These are phyloP conservation scores for Rhododendron simsii DNA, from an alignment of 148 eudicot species.

Conservation along the genomic window DNA sequence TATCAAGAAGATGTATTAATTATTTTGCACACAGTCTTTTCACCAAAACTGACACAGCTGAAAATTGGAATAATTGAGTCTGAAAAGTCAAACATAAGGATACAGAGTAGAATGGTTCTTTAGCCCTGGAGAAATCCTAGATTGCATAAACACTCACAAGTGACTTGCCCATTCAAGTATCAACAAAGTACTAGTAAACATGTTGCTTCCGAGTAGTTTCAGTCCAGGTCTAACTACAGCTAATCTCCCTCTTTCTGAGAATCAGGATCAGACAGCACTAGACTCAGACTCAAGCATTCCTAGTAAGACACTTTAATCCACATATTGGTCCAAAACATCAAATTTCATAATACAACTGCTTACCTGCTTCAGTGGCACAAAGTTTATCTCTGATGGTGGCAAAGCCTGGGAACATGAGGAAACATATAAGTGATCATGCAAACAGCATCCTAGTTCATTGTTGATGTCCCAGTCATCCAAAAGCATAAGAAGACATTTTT, in stretches of 20 bases:
- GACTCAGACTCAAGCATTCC: not conserved
- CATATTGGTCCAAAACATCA: too few species aligned
- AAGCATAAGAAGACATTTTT: not conserved
- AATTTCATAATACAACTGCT: not conserved
- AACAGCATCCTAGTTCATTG: not conserved
- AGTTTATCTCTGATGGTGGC: conserved; percentile 65
- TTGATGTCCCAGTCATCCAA: not conserved
- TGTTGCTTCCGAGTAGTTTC: not conserved
- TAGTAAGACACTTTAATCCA: not conserved
- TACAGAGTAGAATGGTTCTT: not conserved
- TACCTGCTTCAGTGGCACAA: conserved; percentile 88
- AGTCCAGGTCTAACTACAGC: not conserved
- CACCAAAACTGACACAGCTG: not conserved
- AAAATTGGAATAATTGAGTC: not conserved
- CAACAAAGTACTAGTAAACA: not conserved
- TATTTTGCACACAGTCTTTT: not conserved
- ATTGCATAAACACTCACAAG: not conserved
- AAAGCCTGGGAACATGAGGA: conserved; percentile 54
- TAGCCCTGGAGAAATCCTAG: not conserved
- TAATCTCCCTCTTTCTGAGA: not conserved
- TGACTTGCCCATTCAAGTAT: not conserved
- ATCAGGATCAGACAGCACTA: not conserved
- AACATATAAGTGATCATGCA: conserved; percentile 6
- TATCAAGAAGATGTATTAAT: too few species aligned
- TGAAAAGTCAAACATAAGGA: not conserved